Conservation (phyloP, 1,284 basidiomycete species). For the Malassezia nana region DNA sequence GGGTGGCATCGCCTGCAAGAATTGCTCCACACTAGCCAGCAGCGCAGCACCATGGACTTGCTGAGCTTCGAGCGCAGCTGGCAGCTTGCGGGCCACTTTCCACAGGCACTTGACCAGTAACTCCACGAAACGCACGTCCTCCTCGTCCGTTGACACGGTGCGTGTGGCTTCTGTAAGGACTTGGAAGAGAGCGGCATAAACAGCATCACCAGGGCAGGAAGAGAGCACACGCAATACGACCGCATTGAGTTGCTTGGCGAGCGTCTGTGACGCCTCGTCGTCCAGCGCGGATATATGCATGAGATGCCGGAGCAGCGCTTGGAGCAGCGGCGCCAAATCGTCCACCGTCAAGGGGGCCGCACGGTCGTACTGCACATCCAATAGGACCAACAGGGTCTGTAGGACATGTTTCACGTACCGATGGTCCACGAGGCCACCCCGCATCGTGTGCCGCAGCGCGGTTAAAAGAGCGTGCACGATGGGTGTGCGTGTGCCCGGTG, state of each 20-base stretch:
- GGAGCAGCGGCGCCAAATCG: conserved; percentile 51
- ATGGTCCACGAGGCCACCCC: conserved; percentile 8
- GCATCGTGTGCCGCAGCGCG: background rate
- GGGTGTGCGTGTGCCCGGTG: background rate
- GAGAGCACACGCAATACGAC: conserved; percentile 87
- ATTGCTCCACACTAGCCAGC: conserved; percentile 87
- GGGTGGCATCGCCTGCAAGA: conserved; percentile 82
- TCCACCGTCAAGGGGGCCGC: background rate
- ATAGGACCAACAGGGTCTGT: conserved; percentile 14
- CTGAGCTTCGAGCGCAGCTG: conserved; percentile 72
- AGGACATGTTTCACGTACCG: conserved; percentile 41
- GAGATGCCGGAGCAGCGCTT: conserved; percentile 76
- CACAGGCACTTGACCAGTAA: conserved; percentile 95
- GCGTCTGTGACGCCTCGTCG: conserved; percentile 57
- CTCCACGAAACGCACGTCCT: conserved; percentile 73
- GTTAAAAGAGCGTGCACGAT: background rate
- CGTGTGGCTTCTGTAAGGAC: conserved; percentile 75
- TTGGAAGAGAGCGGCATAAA: conserved; percentile 75
- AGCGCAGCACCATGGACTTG: conserved; percentile 75
- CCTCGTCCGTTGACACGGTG: conserved; percentile 61
- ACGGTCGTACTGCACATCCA: conserved; percentile 3
- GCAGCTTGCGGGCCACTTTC: conserved; percentile 91
- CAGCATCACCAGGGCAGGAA: conserved; percentile 76
- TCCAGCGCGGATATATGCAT: conserved; percentile 56
- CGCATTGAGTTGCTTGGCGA: conserved; percentile 91